Base-by-base conservation (phyloP, 2,329 filamentous ascomycete genomes). In the Colletotrichum sp. region DNA sequence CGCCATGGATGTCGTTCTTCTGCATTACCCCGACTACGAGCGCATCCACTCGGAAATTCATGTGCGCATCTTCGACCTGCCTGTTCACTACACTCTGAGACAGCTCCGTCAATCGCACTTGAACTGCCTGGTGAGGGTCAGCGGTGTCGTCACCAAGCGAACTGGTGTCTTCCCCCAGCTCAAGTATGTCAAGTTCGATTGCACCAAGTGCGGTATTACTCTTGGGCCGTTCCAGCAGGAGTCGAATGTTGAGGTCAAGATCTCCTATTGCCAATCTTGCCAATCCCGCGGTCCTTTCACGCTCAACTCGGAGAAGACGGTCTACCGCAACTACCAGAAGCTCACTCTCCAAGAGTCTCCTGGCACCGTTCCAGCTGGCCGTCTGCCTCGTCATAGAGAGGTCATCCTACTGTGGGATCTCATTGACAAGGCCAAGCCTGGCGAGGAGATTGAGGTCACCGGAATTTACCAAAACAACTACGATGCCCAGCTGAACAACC, bases 251-350 rank as follows among this genome's bases (percentile, higher is more conserved):
- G 97, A 99, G 85, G 96, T 99, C 82, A 98, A 96, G 86, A 95
- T 99, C 80, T 95, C 95, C 1, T 99, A 95, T 88, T 99, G 97
- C 83, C 96, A 98, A 83, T 97, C 95, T 83, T 99, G 97, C 86
- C 96, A 99, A 86, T 98, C 95, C 52, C 93, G 95, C 55, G 97
- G 97, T 0, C 98, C 97, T 0, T 99, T 99, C 83, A 98, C 94
- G 0, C 89, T 99, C 79, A 99, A 99, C 86, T 97, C 96, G 6
- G 97, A 99, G 84, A 98, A 98, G 89, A 99, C 97, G 0, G 95
- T 99, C 18, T 99, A 99, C 87, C 94, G 97, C 78, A 99, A 99
- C 85, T 99, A 98, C 86, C 97, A 99, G 84, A 99, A 98, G 83
- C 89, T 99, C 80, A 99, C 97, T 0, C 90, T 99, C 14, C 97